phyloP scores from a whole-genome alignment of 2,329 filamentous ascomycete species.

The Ilyonectria robusta region DNA sequence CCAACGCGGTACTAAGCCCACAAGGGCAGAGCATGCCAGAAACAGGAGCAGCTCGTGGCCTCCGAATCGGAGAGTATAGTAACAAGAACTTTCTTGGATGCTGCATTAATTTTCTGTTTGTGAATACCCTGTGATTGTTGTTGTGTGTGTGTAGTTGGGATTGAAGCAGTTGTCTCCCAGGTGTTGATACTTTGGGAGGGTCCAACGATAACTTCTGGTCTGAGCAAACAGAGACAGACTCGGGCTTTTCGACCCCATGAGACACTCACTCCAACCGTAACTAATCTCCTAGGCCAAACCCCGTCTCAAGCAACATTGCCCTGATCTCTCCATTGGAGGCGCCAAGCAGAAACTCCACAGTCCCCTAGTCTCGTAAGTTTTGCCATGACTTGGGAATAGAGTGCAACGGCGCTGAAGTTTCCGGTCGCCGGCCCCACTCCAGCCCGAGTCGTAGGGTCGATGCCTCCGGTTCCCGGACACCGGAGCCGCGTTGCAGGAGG shows the following conservation, averaged over 20 bases:
- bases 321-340: no score
- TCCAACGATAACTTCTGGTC: no score
- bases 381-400: not conserved
- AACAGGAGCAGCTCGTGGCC: not conserved
- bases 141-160: not conserved
- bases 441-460: not conserved
- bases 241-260: no score
- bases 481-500: not conserved
- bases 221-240: no score
- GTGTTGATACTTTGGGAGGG: no score
- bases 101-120: not conserved
- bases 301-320: no score
- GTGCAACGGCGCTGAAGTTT: not conserved
- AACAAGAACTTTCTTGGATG: constrained; percentile 3
- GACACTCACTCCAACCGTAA: no score
- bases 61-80: not conserved
- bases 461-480: not conserved
- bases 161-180: not conserved
- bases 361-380: not conserved
- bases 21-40: constrained; percentile 8
- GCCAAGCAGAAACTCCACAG: no score
- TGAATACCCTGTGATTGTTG: not conserved
- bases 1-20: not conserved
- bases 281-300: no score
- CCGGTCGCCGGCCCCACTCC: not conserved